Evolutionary conservation across 148 eudicot genomes (phyloP).

Genomic region (Vaccinium macrocarpon): DNA sequence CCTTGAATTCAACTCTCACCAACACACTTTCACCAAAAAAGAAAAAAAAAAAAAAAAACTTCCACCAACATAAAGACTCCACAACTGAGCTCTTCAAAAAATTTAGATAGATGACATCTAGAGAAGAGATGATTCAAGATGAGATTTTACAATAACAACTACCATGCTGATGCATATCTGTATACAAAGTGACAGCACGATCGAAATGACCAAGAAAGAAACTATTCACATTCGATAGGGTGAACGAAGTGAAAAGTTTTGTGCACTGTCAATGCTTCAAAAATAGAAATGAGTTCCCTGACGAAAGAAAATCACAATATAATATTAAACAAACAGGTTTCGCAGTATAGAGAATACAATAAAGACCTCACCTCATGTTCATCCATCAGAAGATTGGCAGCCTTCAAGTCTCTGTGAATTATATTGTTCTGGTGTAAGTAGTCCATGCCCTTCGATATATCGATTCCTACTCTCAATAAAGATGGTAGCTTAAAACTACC

Average conservation of each 20-base stretch:
- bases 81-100: neutral
- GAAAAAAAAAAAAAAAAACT: no score
- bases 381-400: conserved; percentile 96
- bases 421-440: conserved; percentile 92
- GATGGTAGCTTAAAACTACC: conserved; percentile 83
- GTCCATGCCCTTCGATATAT: conserved; percentile 88
- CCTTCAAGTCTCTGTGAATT: conserved; percentile 86
- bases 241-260: neutral
- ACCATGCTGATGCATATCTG: neutral
- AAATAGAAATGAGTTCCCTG: neutral
- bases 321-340: neutral
- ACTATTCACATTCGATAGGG: neutral
- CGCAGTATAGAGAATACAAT: neutral
- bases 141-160: neutral
- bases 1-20: neutral
- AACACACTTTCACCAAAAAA: no score
- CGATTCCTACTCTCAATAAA: conserved; percentile 75
- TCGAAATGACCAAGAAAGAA: neutral
- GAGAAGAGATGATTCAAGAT: neutral
- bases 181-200: neutral
- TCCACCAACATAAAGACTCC: neutral
- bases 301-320: neutral
- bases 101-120: neutral
- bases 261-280: neutral
- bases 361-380: conserved; percentile 71